Evolutionary conservation across 2,329 filamentous ascomycete species (phyloP).

Genomic region (Scedosporium apiospermum): DNA sequence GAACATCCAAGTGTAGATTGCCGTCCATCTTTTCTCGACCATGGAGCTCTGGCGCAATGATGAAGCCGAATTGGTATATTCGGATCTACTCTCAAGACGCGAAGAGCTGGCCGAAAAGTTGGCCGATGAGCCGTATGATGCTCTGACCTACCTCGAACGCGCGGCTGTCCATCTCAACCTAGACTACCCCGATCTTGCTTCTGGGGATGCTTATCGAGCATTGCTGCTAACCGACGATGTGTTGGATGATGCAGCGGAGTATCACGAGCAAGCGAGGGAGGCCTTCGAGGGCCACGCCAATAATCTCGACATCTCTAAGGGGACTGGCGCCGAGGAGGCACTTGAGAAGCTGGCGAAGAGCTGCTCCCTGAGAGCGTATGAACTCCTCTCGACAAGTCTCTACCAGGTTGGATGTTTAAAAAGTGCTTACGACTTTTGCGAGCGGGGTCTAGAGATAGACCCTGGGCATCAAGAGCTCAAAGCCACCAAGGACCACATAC

Average conservation of each 20-base stretch:
- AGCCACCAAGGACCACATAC: slow-evolving; percentile 43
- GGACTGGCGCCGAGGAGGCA: background rate
- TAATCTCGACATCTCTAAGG: slow-evolving; percentile 11
- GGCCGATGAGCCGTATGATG: slow-evolving; percentile 44
- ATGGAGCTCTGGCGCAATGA: slow-evolving; percentile 17
- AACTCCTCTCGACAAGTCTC: slow-evolving; percentile 47
- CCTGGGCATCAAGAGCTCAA: slow-evolving; percentile 47
- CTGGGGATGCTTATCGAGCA: slow-evolving; percentile 82
- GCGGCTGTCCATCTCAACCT: slow-evolving; percentile 63
- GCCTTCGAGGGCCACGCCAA: slow-evolving; percentile 29
- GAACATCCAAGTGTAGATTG: background rate
- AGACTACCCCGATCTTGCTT: slow-evolving; percentile 82
- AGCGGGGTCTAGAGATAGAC: slow-evolving; percentile 46
- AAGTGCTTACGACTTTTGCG: slow-evolving; percentile 57
- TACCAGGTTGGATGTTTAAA: slow-evolving; percentile 59
- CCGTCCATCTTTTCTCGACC: slow-evolving; percentile 15
- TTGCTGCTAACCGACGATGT: slow-evolving; percentile 80
- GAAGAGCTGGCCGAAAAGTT: slow-evolving; percentile 47
- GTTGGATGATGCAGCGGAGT: slow-evolving; percentile 70
- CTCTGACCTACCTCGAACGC: slow-evolving; percentile 58
- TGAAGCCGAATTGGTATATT: slow-evolving; percentile 19
- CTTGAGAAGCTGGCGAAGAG: slow-evolving; percentile 25
- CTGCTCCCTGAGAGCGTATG: slow-evolving; percentile 48
- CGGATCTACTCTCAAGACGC: slow-evolving; percentile 42
- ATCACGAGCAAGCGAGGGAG: slow-evolving; percentile 58